Evolutionary conservation across 768 basidiomycete species (phyloP).

Genomic region (Xerocomus potaroensis): DNA sequence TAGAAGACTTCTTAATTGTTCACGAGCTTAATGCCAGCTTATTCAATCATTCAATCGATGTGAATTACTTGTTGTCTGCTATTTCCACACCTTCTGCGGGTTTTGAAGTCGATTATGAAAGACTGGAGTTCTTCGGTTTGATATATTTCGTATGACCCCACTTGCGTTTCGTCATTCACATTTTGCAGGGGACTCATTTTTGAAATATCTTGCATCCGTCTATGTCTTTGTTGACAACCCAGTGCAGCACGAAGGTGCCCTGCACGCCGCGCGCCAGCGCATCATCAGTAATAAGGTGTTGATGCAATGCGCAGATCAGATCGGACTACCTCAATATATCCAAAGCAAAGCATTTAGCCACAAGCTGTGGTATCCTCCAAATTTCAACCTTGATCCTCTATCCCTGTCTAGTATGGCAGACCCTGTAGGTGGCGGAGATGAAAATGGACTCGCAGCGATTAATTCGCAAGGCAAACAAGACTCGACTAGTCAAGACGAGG

Average conservation of each 20-base stretch:
- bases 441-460: conserved; percentile 15
- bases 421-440: conserved; percentile 31
- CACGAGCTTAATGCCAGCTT: conserved; percentile 73
- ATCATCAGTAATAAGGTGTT: conserved; percentile 75
- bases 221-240: conserved; percentile 73
- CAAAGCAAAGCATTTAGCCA: conserved; percentile 66
- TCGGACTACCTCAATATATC: conserved; percentile 68
- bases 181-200: conserved; percentile 64
- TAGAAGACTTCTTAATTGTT: conserved; percentile 72
- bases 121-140: conserved; percentile 77
- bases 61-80: conserved; percentile 59
- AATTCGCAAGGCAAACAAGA: conserved; percentile 9
- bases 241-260: conserved; percentile 54
- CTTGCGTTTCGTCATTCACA: conserved; percentile 24
- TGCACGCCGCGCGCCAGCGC: conserved; percentile 62
- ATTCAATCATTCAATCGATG: conserved; percentile 59
- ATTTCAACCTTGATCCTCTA: conserved; percentile 31
- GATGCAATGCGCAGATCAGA: conserved; percentile 47
- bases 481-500: conserved; percentile 11
- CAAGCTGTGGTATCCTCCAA: conserved; percentile 62
- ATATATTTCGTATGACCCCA: conserved; percentile 5
- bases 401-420: conserved; percentile 11
- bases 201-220: conserved; percentile 74
- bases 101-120: conserved; percentile 75
- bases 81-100: conserved; percentile 67